Conservation (phyloP, 192 early-diverging fungal genomes). For the Linnemannia elongata region DNA sequence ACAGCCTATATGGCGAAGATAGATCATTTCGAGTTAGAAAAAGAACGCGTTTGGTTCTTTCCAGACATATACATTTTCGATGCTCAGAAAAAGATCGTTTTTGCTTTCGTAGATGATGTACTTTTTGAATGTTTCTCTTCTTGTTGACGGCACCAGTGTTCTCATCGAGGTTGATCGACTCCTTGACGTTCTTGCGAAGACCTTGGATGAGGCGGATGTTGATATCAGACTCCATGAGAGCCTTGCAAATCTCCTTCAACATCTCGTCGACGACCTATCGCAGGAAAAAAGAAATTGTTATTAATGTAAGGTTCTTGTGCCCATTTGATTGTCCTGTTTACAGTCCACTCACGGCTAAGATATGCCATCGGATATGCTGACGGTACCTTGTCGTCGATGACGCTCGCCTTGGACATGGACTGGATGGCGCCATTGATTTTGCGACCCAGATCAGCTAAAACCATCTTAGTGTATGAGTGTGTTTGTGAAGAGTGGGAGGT, state of each 20-base stretch:
- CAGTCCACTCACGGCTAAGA: neutral
- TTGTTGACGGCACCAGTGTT: conserved; percentile 88
- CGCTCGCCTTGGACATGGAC: conserved; percentile 83
- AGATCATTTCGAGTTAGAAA: neutral
- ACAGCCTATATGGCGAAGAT: conserved; percentile 66
- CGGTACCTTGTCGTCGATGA: conserved; percentile 88
- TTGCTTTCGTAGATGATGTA: conserved; percentile 6
- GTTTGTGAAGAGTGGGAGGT: neutral
- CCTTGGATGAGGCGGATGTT: conserved; percentile 88
- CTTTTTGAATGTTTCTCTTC: conserved; percentile 86
- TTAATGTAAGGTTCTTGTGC: neutral
- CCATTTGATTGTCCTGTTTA: neutral
- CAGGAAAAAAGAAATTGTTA: neutral
- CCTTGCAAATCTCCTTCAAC: conserved; percentile 88
- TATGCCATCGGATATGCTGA: neutral
- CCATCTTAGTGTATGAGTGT: conserved; percentile 66
- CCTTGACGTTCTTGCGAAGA: conserved; percentile 90
- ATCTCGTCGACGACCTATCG: conserved; percentile 79
- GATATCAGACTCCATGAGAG: conserved; percentile 92
- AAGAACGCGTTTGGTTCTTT: neutral
- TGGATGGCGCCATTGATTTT: conserved; percentile 89
- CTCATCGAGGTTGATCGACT: conserved; percentile 84
- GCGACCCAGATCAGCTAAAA: conserved; percentile 91
- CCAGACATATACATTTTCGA: neutral
- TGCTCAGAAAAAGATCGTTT: neutral